Evolutionary conservation across 176 grass and related monocot genomes (phyloP), one percentile per base, ranked within the genome.

Genomic region (Chrysopogon serrulatus): DNA sequence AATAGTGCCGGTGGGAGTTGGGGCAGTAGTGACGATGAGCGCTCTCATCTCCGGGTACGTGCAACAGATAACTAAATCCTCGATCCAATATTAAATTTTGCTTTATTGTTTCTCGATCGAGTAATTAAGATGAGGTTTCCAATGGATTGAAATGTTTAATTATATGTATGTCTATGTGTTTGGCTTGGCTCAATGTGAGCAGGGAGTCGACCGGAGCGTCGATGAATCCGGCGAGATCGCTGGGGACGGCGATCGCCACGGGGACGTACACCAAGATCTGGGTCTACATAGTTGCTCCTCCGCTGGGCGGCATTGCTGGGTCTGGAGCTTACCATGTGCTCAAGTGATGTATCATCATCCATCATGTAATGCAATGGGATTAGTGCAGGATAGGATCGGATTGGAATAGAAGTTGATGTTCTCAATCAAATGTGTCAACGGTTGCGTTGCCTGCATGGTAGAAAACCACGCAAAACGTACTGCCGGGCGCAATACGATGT

Each of bases 221-320:
- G 24, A 90, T 93, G 91, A 91, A 93, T 59, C 91, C 91, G 19
- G 88, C 80, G 3, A 84, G 91, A 53, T 91, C 91, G 40, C 78
- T 91, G 1, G 88, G 88, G 30, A 73, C 88, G 27, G 91, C 91
- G 32, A 80, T 93, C 12, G 82, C 82, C 8, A 85, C 85, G 5
- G 85, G 85, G 14, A 86, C 63, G 0, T 93, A 90, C 65, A 88
- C 68, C 64, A 78, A 87, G 40, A 88, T 93, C 31, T 90, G 88
- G 91, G 11, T 93, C 17, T 90, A 93, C 71, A 79, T 91, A 31
- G 43, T 84, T 27, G 91, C 91, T 30, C 88, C 91, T 8, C 83
- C 83, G 33, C 57, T 88, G 2, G 91, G 85, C 32, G 87, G 80
- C 56, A 76, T 87, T 12, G 69, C 78, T 10, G 91, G 87, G 3